Base-by-base conservation (phyloP, 2,329 filamentous ascomycete species). In the Talaromyces funiculosus region DNA sequence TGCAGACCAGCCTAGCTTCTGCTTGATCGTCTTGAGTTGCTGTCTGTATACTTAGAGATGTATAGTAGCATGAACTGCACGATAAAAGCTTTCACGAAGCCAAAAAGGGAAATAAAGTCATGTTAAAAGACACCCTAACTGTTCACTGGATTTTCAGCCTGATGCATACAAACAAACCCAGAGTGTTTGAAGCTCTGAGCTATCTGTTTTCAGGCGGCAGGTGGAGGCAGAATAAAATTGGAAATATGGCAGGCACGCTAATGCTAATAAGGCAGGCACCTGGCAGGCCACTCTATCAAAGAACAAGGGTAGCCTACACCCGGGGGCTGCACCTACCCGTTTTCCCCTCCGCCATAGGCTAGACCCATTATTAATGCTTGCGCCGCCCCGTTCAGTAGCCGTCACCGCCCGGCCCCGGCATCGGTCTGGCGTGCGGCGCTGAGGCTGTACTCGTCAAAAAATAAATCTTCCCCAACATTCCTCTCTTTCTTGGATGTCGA, bases 151-250 rank as follows among this genome's bases (percentile, higher is more conserved):
- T 16, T 51, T 16, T 12, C n/a, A 33, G n/a, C 20, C 9, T 51
- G 10, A 33, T 33, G 47, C 26, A 51, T 16, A 45, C 26, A 20
- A 24, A 40, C 33, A 26, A 26, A 40, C n/a, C 10, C 4, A 31
- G 47, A 35, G 18, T 4, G 35, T 29, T 51, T 51, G 54, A 20
- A 57, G 38, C 26, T 51, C 35, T 7, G 24, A 47, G 47, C 49
- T 53, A 37, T 54, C 54, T 29, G 22, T 37, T 33, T 29, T 47
- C 54, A 49, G 60, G 60, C 60, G 60, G 60, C 38, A 29, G 6
- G n/a, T 4, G 3, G 47, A 24, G 55, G 60, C 60, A 61, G 60
- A 61, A 61, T 54, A 57, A 45, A n/a, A 20, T 51, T 45, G 24
- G 56, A 7, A 20, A 20, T 18, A 42, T 42, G 38, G 38, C 38